Evolutionary conservation across 805 yeast genomes (phyloP).

Genomic region (Cyberlindnera japonica): DNA sequence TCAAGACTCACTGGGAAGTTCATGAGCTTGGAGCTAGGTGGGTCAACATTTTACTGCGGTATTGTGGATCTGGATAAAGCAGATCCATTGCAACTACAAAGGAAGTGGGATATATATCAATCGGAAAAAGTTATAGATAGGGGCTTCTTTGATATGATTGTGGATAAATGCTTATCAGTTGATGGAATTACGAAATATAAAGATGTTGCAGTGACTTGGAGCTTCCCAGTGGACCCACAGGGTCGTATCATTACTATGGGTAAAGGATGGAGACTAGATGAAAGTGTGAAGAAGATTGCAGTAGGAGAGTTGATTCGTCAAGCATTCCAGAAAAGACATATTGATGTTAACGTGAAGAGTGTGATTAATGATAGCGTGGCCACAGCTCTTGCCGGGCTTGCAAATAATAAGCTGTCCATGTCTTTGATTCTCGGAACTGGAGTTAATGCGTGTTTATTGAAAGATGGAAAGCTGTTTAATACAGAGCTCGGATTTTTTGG

Average conservation of each 20-base stretch:
- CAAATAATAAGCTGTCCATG: slow-evolving; percentile 32
- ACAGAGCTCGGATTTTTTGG: slow-evolving; percentile 59
- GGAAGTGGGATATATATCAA: slow-evolving; percentile 18
- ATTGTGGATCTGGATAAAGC: slow-evolving; percentile 14
- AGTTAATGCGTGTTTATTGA: slow-evolving; percentile 45
- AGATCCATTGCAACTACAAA: slow-evolving; percentile 2
- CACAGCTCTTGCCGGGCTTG: slow-evolving; percentile 40
- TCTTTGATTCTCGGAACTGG: slow-evolving; percentile 73
- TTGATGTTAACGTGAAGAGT: slow-evolving; percentile 37
- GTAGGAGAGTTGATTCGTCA: slow-evolving; percentile 40
- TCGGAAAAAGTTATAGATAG: slow-evolving; percentile 36
- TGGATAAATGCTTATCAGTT: slow-evolving; percentile 24
- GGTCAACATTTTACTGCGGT: slow-evolving; percentile 46
- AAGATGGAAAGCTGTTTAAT: slow-evolving; percentile 36
- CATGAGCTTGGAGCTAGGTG: slow-evolving; percentile 53
- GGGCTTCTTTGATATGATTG: slow-evolving; percentile 40
- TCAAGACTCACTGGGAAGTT: neutral
- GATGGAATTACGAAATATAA: neutral
- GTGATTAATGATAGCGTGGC: slow-evolving; percentile 67
- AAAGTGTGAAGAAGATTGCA: slow-evolving; percentile 38
- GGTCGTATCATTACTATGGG: slow-evolving; percentile 47
- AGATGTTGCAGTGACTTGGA: slow-evolving; percentile 49
- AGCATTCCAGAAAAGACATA: slow-evolving; percentile 25
- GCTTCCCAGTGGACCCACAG: slow-evolving; percentile 47
- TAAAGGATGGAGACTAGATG: slow-evolving; percentile 52